A percentile compares a stretch with the other conserved stretches of the same genome.
phyloP scores from a whole-genome alignment of 163 green algal genomes.

The Chloromonas sp. region DNA sequence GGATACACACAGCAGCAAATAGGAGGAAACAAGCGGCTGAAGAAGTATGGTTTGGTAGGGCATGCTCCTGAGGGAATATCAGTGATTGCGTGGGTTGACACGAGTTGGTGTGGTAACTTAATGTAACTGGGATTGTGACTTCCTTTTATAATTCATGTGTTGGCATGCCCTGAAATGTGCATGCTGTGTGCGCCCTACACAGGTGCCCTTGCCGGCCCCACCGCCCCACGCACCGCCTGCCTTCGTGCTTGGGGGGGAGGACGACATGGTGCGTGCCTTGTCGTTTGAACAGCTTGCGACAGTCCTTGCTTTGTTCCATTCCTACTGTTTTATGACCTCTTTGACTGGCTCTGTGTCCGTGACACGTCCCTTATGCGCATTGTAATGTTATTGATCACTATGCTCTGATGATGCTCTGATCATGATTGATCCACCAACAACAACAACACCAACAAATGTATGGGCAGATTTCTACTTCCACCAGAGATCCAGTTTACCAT shows the following conservation, averaged over 20 bases:
- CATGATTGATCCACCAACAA: background rate
- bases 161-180: background rate
- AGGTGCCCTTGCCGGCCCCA: slow-evolving; percentile 33
- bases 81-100: too few relatives aligned
- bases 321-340: too few relatives aligned
- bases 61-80: too few relatives aligned
- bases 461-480: too few relatives aligned
- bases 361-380: background rate
- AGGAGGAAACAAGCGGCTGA: too few relatives aligned
- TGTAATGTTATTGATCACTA: background rate
- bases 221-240: slow-evolving; percentile 38
- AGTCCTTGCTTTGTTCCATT: background rate
- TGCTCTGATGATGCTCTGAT: background rate
- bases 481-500: too few relatives aligned
- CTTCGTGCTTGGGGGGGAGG: slow-evolving; percentile 63
- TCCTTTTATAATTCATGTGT: too few relatives aligned
- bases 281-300: background rate
- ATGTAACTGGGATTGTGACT: too few relatives aligned
- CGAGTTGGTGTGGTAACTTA: too few relatives aligned
- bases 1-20: too few relatives aligned
- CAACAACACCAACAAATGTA: too few relatives aligned
- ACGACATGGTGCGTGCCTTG: slow-evolving; percentile 53
- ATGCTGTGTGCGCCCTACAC: background rate
- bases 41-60: too few relatives aligned
- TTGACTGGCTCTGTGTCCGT: background rate